Evolutionary conservation across 129 eudicot genomes (phyloP).

Genomic region (Apium graveolens): DNA sequence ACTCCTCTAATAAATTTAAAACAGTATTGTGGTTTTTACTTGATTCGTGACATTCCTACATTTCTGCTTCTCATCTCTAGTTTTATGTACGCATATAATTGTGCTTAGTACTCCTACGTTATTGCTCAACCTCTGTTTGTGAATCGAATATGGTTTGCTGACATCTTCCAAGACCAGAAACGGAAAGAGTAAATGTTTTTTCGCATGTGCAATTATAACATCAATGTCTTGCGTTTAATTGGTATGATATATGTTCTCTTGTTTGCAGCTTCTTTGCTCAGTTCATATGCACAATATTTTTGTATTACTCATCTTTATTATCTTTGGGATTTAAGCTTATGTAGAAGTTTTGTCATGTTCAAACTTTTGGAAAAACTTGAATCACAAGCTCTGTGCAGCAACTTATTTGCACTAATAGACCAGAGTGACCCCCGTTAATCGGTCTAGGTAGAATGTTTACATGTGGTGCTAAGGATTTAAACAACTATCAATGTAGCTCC

Average conservation of each 20-base stretch:
- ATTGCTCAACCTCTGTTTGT: background rate
- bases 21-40: background rate
- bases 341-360: background rate
- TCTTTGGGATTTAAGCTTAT: too few species aligned
- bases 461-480: too few species aligned
- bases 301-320: too few species aligned
- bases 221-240: background rate
- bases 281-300: background rate
- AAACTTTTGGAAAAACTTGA: background rate
- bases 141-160: background rate
- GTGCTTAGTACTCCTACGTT: background rate
- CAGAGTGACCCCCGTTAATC: too few species aligned
- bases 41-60: background rate
- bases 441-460: too few species aligned
- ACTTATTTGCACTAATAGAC: too few species aligned
- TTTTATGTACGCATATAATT: background rate
- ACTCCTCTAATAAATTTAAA: background rate
- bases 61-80: background rate
- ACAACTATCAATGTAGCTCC: too few species aligned
- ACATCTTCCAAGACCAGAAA: background rate
- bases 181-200: too few species aligned
- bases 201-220: background rate
- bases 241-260: background rate
- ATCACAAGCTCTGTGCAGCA: background rate
- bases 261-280: background rate